Percentiles rank a stretch among this genome's conserved stretches.
phyloP scores from a whole-genome alignment of 371 early-diverging fungal species.

The Phascolomyces articulosus region DNA sequence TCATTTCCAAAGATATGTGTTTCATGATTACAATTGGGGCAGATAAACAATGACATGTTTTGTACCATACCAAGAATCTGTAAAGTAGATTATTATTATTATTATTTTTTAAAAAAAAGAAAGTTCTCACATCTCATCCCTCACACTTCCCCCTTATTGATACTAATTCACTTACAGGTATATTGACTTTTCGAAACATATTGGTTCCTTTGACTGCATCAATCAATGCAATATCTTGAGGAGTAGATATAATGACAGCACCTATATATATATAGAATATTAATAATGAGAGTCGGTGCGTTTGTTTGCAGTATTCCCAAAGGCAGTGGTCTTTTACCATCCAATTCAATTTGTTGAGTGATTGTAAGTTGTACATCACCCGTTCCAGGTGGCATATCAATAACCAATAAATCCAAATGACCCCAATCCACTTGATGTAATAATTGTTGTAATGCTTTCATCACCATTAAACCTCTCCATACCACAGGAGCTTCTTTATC shows the following conservation, averaged over 20 bases:
- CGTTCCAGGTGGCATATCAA: slow-evolving; percentile 95
- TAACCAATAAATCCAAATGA: slow-evolving; percentile 76
- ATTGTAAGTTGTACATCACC: slow-evolving; percentile 90
- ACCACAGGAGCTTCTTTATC: slow-evolving; percentile 80
- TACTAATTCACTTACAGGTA: slow-evolving; percentile 71
- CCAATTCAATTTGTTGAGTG: slow-evolving; percentile 76
- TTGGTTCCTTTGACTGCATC: slow-evolving; percentile 84
- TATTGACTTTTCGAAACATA: slow-evolving; percentile 84
- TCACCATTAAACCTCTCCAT: slow-evolving; percentile 93
- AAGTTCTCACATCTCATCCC: too few relatives aligned
- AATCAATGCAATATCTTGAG: slow-evolving; percentile 86
- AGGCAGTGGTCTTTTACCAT: slow-evolving; percentile 59
- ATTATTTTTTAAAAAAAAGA: too few relatives aligned
- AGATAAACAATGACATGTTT: slow-evolving; percentile 88
- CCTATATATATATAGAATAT: too few relatives aligned
- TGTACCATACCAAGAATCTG: slow-evolving; percentile 89
- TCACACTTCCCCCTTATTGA: too few relatives aligned
- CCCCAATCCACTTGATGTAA: slow-evolving; percentile 87
- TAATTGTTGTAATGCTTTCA: slow-evolving; percentile 91
- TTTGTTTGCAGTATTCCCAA: not conserved
- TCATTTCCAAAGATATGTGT: slow-evolving; percentile 82
- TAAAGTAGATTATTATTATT: too few relatives aligned
- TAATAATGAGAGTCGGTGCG: too few relatives aligned
- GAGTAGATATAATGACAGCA: slow-evolving; percentile 88
- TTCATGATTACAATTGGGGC: slow-evolving; percentile 80